Base-by-base conservation (phyloP, 2,329 filamentous ascomycete species). In the Corynespora cassiicola region DNA sequence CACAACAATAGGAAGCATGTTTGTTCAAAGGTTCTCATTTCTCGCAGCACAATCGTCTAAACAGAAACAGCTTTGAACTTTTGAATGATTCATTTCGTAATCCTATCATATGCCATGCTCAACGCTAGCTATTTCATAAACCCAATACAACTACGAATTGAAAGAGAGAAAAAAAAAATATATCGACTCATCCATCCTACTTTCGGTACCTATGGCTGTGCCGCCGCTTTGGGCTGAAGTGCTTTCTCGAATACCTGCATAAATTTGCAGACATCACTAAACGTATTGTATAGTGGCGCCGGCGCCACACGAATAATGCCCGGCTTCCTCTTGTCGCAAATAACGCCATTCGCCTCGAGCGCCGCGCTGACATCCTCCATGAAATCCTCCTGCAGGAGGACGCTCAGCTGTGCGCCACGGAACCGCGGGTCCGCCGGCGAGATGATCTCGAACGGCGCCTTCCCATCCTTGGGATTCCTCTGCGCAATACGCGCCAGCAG, bases 271-370 rank as follows among this genome's bases (percentile, higher is more conserved):
- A 90, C 85, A 56, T 95, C 90, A 34, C 77, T 75, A 62, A 88
- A 95, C 0, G 81, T 82, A 58, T 91, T 91, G 68, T 95, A 96
- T 52, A 95, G 66, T 6, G 90, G 89, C 26, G 87, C 86, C 1
- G 90, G 90, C 4, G 90, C 88, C 1, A 95, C 85, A 2, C 90
- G 77, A 36, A 96, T 87, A 15, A 95, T 90, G 56, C 90, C 85
- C 0, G 90, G 90, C 65, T 87, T 88, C 50, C 90, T 76, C 76
- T 94, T 87, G 61, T 96, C 90, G 28, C 87, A 84, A 1, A 95
- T 78, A 5, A 94, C 82, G 1, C 85, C 87, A 3, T 81, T 79
- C 6, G 79, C 76, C 51, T 87, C 81, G 18, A 95, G 63, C n/a
- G 75, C 76, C 21, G 73, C 73, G 42, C 82, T 78, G 2, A 95